These are phyloP conservation scores for Diospyros kaki DNA, from an alignment of 148 eudicot genomes.

Conservation along the genomic window DNA sequence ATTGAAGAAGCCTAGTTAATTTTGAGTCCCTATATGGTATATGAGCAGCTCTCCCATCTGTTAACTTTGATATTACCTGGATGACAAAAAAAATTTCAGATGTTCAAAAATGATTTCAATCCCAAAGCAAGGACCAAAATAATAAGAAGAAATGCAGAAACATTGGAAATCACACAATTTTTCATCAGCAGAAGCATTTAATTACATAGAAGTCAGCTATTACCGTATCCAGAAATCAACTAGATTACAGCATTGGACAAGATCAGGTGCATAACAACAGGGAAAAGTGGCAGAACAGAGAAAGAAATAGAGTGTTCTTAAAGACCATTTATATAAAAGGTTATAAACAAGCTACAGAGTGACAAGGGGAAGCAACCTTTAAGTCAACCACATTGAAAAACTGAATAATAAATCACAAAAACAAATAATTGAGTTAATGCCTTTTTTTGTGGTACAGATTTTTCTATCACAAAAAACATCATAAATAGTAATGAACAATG, in stretches of 20 bases:
- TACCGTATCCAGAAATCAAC: neutral
- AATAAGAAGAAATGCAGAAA: neutral
- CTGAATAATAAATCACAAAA: neutral
- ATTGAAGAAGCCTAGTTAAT: slow-evolving; percentile 94
- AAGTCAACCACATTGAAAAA: neutral
- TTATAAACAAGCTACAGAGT: neutral
- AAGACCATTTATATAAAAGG: neutral
- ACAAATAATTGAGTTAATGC: neutral
- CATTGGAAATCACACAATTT: neutral
- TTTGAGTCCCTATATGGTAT: slow-evolving; percentile 96
- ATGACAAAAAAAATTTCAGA: slow-evolving; percentile 15
- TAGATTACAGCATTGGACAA: neutral
- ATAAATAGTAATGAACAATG: neutral
- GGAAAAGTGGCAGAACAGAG: neutral
- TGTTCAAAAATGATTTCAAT: slow-evolving; percentile 8
- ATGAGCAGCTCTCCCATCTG: slow-evolving; percentile 82
- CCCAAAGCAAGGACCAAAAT: neutral
- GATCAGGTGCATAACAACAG: neutral
- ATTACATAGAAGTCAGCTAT: slow-evolving; percentile 1
- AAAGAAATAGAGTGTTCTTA: neutral
- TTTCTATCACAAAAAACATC: neutral
- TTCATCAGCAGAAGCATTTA: neutral
- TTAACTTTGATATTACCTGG: slow-evolving; percentile 93
- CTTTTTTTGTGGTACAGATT: neutral
- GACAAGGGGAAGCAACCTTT: neutral